These are phyloP conservation scores for Cylindrodendrum hubeiense DNA, from an alignment of 2,329 filamentous ascomycete genomes.

Conservation along the genomic window DNA sequence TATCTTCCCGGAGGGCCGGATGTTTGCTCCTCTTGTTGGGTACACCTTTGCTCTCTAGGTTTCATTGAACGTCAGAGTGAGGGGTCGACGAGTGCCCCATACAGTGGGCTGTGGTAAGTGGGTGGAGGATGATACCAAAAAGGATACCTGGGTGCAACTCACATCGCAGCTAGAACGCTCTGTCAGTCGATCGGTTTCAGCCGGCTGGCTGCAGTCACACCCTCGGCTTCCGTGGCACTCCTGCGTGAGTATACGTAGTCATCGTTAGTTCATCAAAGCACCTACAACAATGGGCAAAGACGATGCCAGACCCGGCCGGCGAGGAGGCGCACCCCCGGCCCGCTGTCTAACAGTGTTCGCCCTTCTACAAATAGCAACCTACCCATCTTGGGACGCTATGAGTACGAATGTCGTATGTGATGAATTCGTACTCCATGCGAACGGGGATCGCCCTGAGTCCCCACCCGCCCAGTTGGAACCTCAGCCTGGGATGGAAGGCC, in stretches of 20 bases:
- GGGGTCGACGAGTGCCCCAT: slow-evolving; percentile 13
- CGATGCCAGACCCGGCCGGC: background rate
- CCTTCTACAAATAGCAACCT: background rate
- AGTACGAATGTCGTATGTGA: slow-evolving; percentile 1
- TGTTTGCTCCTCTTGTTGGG: slow-evolving; percentile 4
- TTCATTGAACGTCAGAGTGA: slow-evolving; percentile 21
- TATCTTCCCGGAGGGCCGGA: background rate
- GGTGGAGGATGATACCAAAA: slow-evolving; percentile 15
- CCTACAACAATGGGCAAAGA: background rate
- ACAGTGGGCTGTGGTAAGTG: slow-evolving; percentile 14
- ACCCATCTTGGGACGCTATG: background rate
- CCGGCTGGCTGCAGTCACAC: background rate
- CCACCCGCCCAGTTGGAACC: slow-evolving; percentile 41
- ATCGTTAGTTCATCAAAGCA: background rate
- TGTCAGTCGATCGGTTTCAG: background rate
- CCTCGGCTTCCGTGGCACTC: background rate
- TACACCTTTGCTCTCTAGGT: background rate
- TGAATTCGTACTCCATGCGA: slow-evolving; percentile 14
- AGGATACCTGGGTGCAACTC: slow-evolving; percentile 1
- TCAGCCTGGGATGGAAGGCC: slow-evolving; percentile 36
- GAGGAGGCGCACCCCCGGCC: background rate
- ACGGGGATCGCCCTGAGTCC: slow-evolving; percentile 36
- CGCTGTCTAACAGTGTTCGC: background rate
- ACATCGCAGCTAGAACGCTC: background rate
- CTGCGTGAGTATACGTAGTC: background rate